phyloP scores from a whole-genome alignment of 768 basidiomycete genomes.

The Dioszegia crocea region DNA sequence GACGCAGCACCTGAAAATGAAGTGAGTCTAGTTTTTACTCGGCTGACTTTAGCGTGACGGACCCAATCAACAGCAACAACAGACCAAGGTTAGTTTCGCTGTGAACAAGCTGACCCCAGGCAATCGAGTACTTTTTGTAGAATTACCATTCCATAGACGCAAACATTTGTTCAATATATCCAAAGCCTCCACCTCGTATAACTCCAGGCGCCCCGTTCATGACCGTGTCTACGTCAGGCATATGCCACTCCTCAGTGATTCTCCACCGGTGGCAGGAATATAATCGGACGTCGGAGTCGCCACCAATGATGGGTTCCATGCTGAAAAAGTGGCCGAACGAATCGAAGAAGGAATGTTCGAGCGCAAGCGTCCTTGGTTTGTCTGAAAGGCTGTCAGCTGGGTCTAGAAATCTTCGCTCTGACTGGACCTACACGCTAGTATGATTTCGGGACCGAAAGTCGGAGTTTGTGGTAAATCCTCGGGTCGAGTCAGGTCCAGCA shows the following conservation, averaged over 20 bases:
- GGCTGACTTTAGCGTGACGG: conserved; percentile 37
- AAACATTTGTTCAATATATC: conserved; percentile 36
- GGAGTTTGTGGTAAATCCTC: conserved; percentile 10
- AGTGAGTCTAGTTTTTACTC: conserved; percentile 12
- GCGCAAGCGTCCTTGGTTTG: conserved; percentile 33
- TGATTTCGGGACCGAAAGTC: conserved; percentile 50
- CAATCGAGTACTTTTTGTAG: conserved; percentile 44
- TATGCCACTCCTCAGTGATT: conserved; percentile 24
- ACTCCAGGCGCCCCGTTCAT: conserved; percentile 36
- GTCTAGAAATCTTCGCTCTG: too few relatives aligned
- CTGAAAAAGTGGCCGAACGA: conserved; percentile 35
- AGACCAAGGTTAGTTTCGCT: conserved; percentile 30
- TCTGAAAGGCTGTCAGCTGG: conserved; percentile 31
- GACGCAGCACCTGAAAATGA: conserved; percentile 99
- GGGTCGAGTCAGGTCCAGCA: conserved; percentile 66
- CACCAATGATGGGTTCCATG: conserved; percentile 30
- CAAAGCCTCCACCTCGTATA: conserved; percentile 28
- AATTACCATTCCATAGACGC: conserved; percentile 31
- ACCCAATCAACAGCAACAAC: conserved; percentile 46
- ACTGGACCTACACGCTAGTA: conserved; percentile 59
- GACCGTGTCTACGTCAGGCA: conserved; percentile 27
- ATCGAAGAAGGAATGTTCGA: conserved; percentile 46
- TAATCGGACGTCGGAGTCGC: conserved; percentile 30
- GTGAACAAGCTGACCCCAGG: conserved; percentile 22
- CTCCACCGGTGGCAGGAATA: conserved; percentile 40